phyloP scores from a whole-genome alignment of 208 protist genomes.

The Kentomonas sorsogonicus region DNA sequence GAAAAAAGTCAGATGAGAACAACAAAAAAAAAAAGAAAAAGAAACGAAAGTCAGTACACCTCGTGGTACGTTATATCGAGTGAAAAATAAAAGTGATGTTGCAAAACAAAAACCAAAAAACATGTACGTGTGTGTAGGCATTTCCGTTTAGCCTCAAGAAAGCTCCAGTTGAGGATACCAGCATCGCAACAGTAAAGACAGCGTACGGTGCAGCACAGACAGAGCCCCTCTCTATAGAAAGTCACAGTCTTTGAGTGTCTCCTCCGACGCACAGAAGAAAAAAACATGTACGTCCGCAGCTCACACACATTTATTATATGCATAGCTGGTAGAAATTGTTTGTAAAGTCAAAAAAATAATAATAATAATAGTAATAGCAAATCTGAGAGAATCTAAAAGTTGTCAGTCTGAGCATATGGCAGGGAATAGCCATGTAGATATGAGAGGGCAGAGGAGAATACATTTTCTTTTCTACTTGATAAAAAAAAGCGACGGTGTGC shows the following conservation, averaged over 20 bases:
- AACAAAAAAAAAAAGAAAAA: conserved; percentile 1
- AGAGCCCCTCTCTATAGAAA: not conserved
- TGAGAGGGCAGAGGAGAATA: not conserved
- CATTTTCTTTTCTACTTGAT: not conserved
- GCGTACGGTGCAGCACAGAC: not conserved
- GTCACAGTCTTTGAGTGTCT: not conserved
- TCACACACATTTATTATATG: not conserved
- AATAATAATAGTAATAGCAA: conserved; percentile 1
- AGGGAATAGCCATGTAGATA: not conserved
- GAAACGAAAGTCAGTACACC: not conserved
- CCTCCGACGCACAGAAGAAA: not conserved
- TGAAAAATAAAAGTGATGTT: conserved; percentile 2
- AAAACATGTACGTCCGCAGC: not conserved
- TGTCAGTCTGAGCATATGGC: no score
- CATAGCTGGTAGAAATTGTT: conserved; percentile 2
- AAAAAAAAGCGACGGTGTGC: conserved; percentile 1
- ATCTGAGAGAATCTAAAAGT: no score
- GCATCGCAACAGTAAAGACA: not conserved
- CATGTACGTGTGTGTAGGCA: not conserved
- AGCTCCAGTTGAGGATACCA: not conserved
- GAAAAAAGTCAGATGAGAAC: conserved; percentile 2
- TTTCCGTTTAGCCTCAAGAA: no score
- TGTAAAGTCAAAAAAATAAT: conserved; percentile 1
- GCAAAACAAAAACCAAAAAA: conserved; percentile 12
- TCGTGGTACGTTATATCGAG: not conserved